Percentiles rank a stretch among this genome's conserved stretches.
phyloP scores from a whole-genome alignment of 306 rosid genomes.

The Trichosanthes truncata region DNA sequence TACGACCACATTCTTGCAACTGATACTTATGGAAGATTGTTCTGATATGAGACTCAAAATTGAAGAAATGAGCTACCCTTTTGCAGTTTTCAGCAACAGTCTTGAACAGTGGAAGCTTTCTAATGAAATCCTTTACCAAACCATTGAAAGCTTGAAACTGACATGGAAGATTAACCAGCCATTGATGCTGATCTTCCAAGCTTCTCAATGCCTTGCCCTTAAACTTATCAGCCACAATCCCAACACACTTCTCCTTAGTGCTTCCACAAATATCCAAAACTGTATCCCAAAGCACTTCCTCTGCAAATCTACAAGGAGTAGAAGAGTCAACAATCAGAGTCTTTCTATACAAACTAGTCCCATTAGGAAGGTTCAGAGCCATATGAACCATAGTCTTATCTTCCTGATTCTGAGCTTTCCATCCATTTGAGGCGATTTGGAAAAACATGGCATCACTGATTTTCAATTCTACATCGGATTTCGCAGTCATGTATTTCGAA shows the following conservation, averaged over 20 bases:
- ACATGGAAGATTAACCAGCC: slow-evolving; percentile 92
- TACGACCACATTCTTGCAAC: slow-evolving; percentile 55
- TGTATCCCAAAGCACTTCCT: slow-evolving; percentile 78
- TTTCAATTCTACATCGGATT: slow-evolving; percentile 53
- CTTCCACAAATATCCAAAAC: slow-evolving; percentile 63
- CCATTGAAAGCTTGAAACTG: slow-evolving; percentile 59
- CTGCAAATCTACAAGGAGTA: slow-evolving; percentile 61
- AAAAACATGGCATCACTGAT: slow-evolving; percentile 80
- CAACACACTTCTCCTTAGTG: slow-evolving; percentile 62
- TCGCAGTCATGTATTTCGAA: slow-evolving; percentile 44
- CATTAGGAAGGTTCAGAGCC: slow-evolving; percentile 68
- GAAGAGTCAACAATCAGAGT: slow-evolving; percentile 53
- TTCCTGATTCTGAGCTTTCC: slow-evolving; percentile 36
- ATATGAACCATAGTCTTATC: slow-evolving; percentile 52
- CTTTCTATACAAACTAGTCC: slow-evolving; percentile 73
- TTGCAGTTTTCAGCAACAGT: slow-evolving; percentile 46
- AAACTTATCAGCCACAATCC: slow-evolving; percentile 81
- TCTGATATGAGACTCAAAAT: slow-evolving; percentile 46
- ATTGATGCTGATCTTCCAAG: slow-evolving; percentile 66
- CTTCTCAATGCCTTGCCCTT: slow-evolving; percentile 56
- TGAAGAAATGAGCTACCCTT: slow-evolving; percentile 56
- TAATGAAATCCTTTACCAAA: slow-evolving; percentile 56
- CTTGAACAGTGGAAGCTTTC: slow-evolving; percentile 53
- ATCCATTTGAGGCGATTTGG: slow-evolving; percentile 70
- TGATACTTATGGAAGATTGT: slow-evolving; percentile 58